These are phyloP conservation scores for Dendrobium nobile DNA, from an alignment of 106 monocot species.

Conservation along the genomic window DNA sequence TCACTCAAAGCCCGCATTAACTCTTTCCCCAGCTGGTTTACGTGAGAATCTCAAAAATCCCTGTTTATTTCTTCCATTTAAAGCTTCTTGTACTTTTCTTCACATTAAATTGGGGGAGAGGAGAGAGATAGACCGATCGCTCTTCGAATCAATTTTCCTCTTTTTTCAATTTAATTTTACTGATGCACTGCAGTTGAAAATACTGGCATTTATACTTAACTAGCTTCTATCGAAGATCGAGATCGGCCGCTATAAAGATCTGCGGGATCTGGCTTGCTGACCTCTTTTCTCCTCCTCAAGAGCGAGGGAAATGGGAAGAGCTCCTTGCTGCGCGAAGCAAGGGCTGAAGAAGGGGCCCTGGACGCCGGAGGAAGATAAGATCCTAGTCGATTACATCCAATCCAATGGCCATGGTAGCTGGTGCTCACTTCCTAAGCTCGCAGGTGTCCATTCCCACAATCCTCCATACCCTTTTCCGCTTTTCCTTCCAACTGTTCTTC, in stretches of 20 bases:
- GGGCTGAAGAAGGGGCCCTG: constrained; percentile 53
- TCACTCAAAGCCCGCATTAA: neutral
- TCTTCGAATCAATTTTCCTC: neutral
- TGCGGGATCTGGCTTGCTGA: neutral
- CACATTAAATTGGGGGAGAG: neutral
- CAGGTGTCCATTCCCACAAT: constrained; percentile 14
- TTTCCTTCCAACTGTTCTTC: neutral
- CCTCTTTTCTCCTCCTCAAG: neutral
- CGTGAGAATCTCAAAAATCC: constrained; percentile 16
- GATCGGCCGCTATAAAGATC: constrained; percentile 7
- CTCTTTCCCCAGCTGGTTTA: constrained; percentile 5
- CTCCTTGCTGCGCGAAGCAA: constrained; percentile 51
- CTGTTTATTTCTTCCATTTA: constrained; percentile 6
- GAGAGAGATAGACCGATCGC: neutral
- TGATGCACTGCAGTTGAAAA: constrained; percentile 6
- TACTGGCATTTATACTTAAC: neutral
- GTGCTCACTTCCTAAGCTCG: constrained; percentile 49
- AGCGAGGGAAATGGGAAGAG: constrained; percentile 26
- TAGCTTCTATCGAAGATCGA: neutral
- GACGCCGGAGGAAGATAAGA: constrained; percentile 52
- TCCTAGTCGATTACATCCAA: constrained; percentile 48
- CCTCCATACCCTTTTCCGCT: neutral
- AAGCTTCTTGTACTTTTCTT: neutral
- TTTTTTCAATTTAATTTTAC: neutral
- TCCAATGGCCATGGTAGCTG: constrained; percentile 51